Evolutionary conservation across 1,284 basidiomycete genomes (phyloP), one percentile per base, ranked within the genome.

Genomic region (Naganishia albida): DNA sequence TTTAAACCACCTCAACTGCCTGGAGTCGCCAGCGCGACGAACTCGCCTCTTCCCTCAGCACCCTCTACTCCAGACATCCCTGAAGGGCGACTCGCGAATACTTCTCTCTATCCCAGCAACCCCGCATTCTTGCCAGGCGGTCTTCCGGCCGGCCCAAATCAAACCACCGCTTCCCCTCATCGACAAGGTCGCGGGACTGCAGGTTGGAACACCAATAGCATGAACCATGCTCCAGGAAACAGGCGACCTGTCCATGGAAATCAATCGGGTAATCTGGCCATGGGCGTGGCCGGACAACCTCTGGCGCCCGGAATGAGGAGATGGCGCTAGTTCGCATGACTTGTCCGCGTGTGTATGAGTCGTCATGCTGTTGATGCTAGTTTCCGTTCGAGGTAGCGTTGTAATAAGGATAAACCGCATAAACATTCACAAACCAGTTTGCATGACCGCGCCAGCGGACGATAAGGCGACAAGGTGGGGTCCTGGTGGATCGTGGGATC

Each of bases 1-100:
- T 74, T 74, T 68, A 74, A 74, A 70, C 73, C 73, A 1, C 73
- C 72, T n/a, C 49, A 46, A 34, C 46, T 53, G 12, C 59, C 67
- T 20, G 52, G 65, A 30, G 49, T 67, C 30, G 60, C 70, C 2
- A 55, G 66, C 13, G 43, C 62, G 2, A 40, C 64, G 18, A 65
- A 49, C 25, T 43, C 43, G n/a, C 54, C 43, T 3, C 48, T 39
- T 20, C 43, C 40, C 3, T 62, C 54, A 8, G 53, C 62, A 2
- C 60, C 65, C n/a, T 60, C 64, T 3, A 67, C 65, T 28, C 60
- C 60, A n/a, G 60, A 63, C 38, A 49, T 64, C n/a, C 42, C 62
- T 39, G 52, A 55, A n/a, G 51, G 40, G 3, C 56, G 56, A 7
- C 46, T 60, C 6, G 46, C 56, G 6, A 39, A 18, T 16, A 60